These are phyloP conservation scores for Periconia sp. DNA, from an alignment of 2,329 filamentous ascomycete species.

Conservation along the genomic window DNA sequence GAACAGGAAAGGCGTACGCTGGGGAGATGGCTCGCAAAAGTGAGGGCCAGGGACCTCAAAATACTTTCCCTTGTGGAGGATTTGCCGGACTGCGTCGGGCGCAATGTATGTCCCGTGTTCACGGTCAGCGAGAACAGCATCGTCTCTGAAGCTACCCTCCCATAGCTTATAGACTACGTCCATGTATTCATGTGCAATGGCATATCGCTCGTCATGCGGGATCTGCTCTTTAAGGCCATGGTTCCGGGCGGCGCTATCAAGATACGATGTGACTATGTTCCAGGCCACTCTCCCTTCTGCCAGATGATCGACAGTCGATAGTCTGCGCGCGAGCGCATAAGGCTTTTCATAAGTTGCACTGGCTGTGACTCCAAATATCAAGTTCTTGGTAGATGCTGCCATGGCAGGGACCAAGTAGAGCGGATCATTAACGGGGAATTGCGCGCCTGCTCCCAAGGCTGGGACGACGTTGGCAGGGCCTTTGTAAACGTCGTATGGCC, in stretches of 20 bases:
- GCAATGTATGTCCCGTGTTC: constrained; percentile 63
- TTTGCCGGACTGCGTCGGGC: constrained; percentile 62
- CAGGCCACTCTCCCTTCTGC: constrained; percentile 58
- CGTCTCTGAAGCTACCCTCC: constrained; percentile 68
- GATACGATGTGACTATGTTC: constrained; percentile 68
- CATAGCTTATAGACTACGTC: constrained; percentile 70
- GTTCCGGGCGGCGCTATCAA: constrained; percentile 68
- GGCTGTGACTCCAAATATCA: constrained; percentile 69
- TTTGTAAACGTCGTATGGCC: constrained; percentile 71
- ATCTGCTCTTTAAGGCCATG: constrained; percentile 60
- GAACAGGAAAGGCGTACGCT: constrained; percentile 70
- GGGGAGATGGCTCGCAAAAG: constrained; percentile 68
- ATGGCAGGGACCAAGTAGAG: constrained; percentile 66
- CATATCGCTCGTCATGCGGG: constrained; percentile 70
- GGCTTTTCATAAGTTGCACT: constrained; percentile 71
- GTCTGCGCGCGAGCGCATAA: constrained; percentile 65
- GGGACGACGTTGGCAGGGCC: constrained; percentile 60
- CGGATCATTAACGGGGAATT: constrained; percentile 72
- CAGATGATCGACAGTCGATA: constrained; percentile 70
- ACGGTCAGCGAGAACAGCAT: constrained; percentile 58
- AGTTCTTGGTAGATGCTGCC: constrained; percentile 67
- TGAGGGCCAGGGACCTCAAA: constrained; percentile 71
- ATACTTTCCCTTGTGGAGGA: constrained; percentile 69
- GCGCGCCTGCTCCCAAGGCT: constrained; percentile 64
- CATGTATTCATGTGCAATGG: constrained; percentile 71